Evolutionary conservation across 129 eudicot genomes (phyloP).

Genomic region (Dittrichia graveolens): DNA sequence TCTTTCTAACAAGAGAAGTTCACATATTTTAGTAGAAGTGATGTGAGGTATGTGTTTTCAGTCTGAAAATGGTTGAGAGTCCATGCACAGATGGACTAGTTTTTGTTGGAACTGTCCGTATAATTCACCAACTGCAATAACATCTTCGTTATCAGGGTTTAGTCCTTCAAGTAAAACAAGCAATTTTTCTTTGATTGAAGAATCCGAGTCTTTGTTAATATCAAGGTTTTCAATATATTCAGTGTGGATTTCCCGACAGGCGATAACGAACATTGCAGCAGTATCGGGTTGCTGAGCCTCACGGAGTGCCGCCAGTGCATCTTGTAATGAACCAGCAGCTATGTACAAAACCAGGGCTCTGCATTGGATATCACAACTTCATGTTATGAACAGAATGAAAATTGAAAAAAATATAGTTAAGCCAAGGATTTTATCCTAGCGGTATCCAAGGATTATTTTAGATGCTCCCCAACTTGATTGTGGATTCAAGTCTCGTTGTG

Average conservation of each 20-base stretch:
- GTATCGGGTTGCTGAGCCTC: conserved; percentile 93
- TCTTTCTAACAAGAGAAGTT: background rate
- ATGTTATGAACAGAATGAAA: too few species aligned
- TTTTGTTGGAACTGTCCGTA: conserved; percentile 90
- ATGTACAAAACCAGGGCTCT: conserved; percentile 86
- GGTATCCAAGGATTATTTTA: too few species aligned
- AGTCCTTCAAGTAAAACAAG: conserved; percentile 59
- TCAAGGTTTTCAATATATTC: conserved; percentile 54
- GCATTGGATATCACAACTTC: conserved; percentile 15
- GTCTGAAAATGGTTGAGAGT: conserved; percentile 69
- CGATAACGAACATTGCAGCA: conserved; percentile 88
- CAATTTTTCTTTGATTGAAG: conserved; percentile 51
- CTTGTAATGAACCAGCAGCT: conserved; percentile 93
- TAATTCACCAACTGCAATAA: conserved; percentile 75
- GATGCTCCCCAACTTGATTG: too few species aligned
- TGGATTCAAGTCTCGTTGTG: too few species aligned
- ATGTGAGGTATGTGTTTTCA: conserved; percentile 17
- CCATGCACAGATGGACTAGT: conserved; percentile 93
- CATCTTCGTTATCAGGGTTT: conserved; percentile 78
- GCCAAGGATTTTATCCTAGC: too few species aligned
- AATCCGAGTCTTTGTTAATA: conserved; percentile 38
- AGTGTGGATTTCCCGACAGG: conserved; percentile 72
- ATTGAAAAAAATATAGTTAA: too few species aligned
- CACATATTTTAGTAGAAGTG: background rate
- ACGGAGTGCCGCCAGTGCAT: conserved; percentile 87